Percentiles rank a stretch among this genome's conserved stretches.
Evolutionary conservation across 2,329 filamentous ascomycete species (phyloP).

Genomic region (Fusarium mangiferae): DNA sequence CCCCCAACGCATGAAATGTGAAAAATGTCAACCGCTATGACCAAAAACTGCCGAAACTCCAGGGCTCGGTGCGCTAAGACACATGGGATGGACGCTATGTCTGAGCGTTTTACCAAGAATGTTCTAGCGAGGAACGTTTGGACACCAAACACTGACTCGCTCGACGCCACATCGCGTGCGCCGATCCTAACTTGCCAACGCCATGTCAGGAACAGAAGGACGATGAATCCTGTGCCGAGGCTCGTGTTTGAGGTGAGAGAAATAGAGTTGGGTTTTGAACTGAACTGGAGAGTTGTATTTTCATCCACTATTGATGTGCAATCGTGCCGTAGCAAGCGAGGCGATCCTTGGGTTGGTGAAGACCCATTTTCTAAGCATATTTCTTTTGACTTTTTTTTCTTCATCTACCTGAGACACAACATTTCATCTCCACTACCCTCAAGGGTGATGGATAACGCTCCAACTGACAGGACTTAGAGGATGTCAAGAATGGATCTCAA

Average conservation of each 20-base stretch:
- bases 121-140: background rate
- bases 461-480: background rate
- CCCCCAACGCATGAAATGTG: background rate
- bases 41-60: background rate
- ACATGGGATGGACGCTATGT: background rate
- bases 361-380: constrained; percentile 22
- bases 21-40: background rate
- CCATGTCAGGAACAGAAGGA: background rate
- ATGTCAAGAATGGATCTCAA: background rate
- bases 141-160: constrained; percentile 13
- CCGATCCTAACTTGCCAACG: background rate
- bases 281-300: background rate
- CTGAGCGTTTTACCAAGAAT: background rate
- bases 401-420: background rate
- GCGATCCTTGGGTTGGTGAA: background rate
- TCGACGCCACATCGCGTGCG: background rate
- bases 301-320: constrained; percentile 15
- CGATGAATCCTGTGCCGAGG: background rate
- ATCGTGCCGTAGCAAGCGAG: constrained; percentile 1
- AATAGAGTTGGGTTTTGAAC: background rate
- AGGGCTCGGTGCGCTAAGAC: background rate
- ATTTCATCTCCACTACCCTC: background rate
- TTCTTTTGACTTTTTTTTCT: background rate
- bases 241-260: background rate
- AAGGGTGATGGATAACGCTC: background rate